These are phyloP conservation scores for Irpex lacteus DNA, from an alignment of 1,284 basidiomycete genomes.

Conservation along the genomic window DNA sequence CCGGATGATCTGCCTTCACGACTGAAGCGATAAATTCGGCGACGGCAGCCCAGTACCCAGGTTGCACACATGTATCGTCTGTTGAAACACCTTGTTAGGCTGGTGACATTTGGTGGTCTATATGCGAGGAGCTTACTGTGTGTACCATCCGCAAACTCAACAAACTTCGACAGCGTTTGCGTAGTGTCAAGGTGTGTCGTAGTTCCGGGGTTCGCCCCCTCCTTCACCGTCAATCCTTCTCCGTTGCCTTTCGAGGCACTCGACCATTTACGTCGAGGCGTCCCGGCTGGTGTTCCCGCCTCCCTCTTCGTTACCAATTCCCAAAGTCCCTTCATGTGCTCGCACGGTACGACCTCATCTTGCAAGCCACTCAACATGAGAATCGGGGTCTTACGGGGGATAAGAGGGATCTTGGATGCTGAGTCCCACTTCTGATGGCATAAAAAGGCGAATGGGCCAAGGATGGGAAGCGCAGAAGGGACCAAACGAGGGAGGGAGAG, in stretches of 20 bases:
- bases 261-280: background rate
- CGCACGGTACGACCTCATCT: constrained; percentile 85
- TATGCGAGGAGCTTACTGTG: constrained; percentile 24
- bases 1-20: constrained; percentile 2
- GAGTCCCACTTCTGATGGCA: constrained; percentile 94
- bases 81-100: background rate
- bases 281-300: constrained; percentile 1
- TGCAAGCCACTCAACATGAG: constrained; percentile 79
- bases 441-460: constrained; percentile 77
- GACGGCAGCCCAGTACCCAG: constrained; percentile 6
- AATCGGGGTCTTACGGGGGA: constrained; percentile 75
- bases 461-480: constrained; percentile 77
- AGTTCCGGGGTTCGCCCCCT: constrained; percentile 11
- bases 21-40: constrained; percentile 5
- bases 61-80: constrained; percentile 9
- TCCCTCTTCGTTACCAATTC: constrained; percentile 52
- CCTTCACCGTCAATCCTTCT: constrained; percentile 4
- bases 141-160: constrained; percentile 27
- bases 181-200: constrained; percentile 11
- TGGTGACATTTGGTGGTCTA: background rate
- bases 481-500: constrained; percentile 78
- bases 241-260: constrained; percentile 3
- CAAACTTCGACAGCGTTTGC: constrained; percentile 20
- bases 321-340: constrained; percentile 83
- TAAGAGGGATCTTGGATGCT: constrained; percentile 61